Evolutionary conservation across 2,329 filamentous ascomycete genomes (phyloP).

Genomic region (Xylariomycetidae sp.): DNA sequence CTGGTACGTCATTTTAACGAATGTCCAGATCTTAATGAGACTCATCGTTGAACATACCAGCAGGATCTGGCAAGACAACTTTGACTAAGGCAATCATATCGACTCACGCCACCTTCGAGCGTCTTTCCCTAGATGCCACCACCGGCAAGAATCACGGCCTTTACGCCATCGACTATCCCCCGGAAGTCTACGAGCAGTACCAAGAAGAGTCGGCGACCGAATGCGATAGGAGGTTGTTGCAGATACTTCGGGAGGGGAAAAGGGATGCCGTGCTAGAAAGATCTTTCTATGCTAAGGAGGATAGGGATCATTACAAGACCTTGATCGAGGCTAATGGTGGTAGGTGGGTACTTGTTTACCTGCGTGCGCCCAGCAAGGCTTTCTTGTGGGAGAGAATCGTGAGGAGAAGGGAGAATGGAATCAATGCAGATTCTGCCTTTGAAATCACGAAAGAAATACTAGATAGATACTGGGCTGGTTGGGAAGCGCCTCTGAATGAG

Average conservation of each 20-base stretch:
- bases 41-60: background rate
- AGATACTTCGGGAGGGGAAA: slow-evolving; percentile 9
- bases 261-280: slow-evolving; percentile 27
- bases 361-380: slow-evolving; percentile 20
- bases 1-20: slow-evolving; percentile 12
- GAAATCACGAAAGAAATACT: slow-evolving; percentile 16
- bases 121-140: slow-evolving; percentile 22
- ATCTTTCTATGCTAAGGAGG: slow-evolving; percentile 26
- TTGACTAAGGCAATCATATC: slow-evolving; percentile 21
- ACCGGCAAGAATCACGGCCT: slow-evolving; percentile 21
- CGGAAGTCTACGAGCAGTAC: slow-evolving; percentile 14
- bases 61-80: slow-evolving; percentile 26
- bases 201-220: slow-evolving; percentile 16
- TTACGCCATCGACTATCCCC: slow-evolving; percentile 23
- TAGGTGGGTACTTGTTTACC: slow-evolving; percentile 27
- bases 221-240: slow-evolving; percentile 4
- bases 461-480: slow-evolving; percentile 18
- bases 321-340: slow-evolving; percentile 20
- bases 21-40: background rate
- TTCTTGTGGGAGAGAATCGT: slow-evolving; percentile 26
- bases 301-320: slow-evolving; percentile 25
- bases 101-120: slow-evolving; percentile 17
- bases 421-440: slow-evolving; percentile 25
- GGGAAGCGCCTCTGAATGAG: slow-evolving; percentile 15
- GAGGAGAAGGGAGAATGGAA: slow-evolving; percentile 15